Conservation (phyloP, 352 stramenopile genomes). For the Elongisporangium prolatum region DNA sequence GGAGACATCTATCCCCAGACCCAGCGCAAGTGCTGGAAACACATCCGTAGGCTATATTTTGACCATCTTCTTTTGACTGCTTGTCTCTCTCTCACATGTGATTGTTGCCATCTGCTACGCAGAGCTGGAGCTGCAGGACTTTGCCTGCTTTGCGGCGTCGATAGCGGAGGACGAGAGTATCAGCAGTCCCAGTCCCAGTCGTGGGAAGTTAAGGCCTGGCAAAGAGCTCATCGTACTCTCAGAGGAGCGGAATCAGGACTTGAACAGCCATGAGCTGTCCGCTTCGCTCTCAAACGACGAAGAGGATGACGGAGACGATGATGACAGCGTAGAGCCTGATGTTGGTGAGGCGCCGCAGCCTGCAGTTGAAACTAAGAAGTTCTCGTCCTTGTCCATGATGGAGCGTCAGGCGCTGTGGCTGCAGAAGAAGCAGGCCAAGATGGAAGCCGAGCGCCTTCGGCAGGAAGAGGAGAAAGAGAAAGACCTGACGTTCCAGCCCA, state of each 20-base stretch:
- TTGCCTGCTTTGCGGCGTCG: slow-evolving; percentile 34
- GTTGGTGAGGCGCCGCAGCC: slow-evolving; percentile 6
- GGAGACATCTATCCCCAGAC: slow-evolving; percentile 58
- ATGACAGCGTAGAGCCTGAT: slow-evolving; percentile 7
- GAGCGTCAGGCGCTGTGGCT: slow-evolving; percentile 80
- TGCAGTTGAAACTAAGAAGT: slow-evolving; percentile 29
- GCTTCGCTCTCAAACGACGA: slow-evolving; percentile 3
- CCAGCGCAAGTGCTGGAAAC: slow-evolving; percentile 74
- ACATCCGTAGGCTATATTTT: slow-evolving; percentile 44
- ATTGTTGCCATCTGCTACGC: not conserved
- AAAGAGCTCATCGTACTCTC: slow-evolving; percentile 78
- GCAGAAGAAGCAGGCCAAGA: slow-evolving; percentile 71
- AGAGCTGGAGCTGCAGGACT: slow-evolving; percentile 69
- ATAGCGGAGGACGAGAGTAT: slow-evolving; percentile 6
- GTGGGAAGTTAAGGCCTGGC: slow-evolving; percentile 65
- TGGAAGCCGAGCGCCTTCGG: slow-evolving; percentile 52
- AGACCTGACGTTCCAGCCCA: slow-evolving; percentile 82
- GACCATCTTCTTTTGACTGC: not conserved
- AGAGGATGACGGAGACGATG: not conserved
- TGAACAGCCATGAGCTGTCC: slow-evolving; percentile 7
- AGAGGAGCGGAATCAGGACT: slow-evolving; percentile 29
- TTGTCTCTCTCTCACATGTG: not conserved
- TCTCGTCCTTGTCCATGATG: slow-evolving; percentile 67
- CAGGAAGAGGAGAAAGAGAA: slow-evolving; percentile 69
- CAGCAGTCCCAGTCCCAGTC: slow-evolving; percentile 45